Evolutionary conservation across 176 grass and related monocot species (phyloP), one percentile per base, ranked within the genome.

Genomic region (Triticum timopheevii): DNA sequence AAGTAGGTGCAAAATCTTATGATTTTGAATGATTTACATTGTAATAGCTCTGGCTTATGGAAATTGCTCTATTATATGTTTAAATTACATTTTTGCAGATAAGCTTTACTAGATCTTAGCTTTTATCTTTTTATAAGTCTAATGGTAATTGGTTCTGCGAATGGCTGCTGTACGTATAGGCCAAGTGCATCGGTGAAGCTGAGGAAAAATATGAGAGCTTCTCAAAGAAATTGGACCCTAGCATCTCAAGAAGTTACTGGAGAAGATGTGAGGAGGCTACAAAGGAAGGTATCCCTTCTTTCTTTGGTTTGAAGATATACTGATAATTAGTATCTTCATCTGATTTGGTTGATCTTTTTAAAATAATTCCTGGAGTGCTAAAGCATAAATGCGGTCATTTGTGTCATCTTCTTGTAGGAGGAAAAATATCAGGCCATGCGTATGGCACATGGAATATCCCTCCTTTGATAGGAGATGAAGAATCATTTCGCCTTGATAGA

Each of bases 181-280:
- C 93, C 56, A 92, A 92, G 62, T 94, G 93, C 78, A 98, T 98
- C 79, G 34, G 73, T 20, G 93, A 98, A 65, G 92, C 86, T 63
- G 96, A 98, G 86, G 87, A 94, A 61, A 96, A 82, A 79, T 93
- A 93, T 68, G 92, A 96, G 65, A 83, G 31, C 24, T 85, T 92
- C 49, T 91, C 84, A 79, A 92, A 80, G 79, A 94, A 84, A 89
- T 76, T 96, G 78, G 92, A 92, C 50, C 93, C 86, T 80, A 50
- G 50, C 36, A 85, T 98, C 15, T 91, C 88, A 88, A 54, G 31
- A 7, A 89, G 76, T 91, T 94, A 94, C 80, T 86, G 86, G 90
- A 92, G 82, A 85, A 96, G 96, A 92, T 98, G 96, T 42, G 90
- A 95, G 90, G 92, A 98, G 89, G 93, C 96, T 84, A 96, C 92